Evolutionary conservation across 1,284 basidiomycete genomes (phyloP), one percentile per base, ranked within the genome.

Genomic region (Naganishia sp.): DNA sequence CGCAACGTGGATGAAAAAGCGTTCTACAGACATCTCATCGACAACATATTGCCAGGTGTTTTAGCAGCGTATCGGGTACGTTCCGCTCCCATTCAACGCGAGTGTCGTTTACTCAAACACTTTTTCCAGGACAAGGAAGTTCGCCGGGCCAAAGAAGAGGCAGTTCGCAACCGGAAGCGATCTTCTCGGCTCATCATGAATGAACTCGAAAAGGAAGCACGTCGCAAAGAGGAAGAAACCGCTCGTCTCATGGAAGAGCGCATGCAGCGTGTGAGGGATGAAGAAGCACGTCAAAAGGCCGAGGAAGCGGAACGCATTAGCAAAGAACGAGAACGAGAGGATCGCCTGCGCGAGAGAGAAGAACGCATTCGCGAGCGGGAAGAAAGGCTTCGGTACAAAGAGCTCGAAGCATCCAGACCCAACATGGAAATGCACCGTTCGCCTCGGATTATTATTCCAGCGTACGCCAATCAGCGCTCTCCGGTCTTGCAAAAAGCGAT

Each of bases 131-230:
- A 68, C 31, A 78, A 78, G 67, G 77, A 80, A 68, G 71, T 76
- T 67, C 75, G 81, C 71, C 70, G 74, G 0, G 72, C 79, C 15
- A 73, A 81, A 60, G 80, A 83, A 66, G 75, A 78, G 42, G 80
- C 80, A 0, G 71, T 82, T 58, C 76, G 78, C 66, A 81, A 80
- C 66, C 79, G 82, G 15, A 83, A 84, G 72, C 79, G 83, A 28
- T 82, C 82, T 25, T 80, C 80, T 21, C 81, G 83, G 21, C 81
- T 84, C 58, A 82, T 82, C 0, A 76, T 79, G 51, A 76, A 79
- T 32, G 83, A 84, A 70, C 76, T 81, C 5, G 82, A 82, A 68
- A 71, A 74, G n/a, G 83, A 83, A 54, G 82, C 82, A 65, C 69
- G 72, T 6, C 65, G 77, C 5, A 72, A 79, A 6, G 75, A 76